Base-by-base conservation (phyloP, 768 basidiomycete genomes). In the Multifurca ochricompacta region DNA sequence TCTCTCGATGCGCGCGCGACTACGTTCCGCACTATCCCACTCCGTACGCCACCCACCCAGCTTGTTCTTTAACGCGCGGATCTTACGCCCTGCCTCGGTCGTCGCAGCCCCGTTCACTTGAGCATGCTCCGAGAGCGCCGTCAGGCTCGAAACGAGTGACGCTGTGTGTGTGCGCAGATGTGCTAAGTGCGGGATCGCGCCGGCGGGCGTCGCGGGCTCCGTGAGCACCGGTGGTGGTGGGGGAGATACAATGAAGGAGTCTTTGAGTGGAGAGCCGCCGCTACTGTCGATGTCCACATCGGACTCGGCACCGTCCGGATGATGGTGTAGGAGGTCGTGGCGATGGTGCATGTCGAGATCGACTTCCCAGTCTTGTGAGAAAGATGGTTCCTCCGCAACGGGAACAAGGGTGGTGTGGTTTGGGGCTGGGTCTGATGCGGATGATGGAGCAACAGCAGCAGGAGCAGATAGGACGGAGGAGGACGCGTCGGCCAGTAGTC, bases 91-190 rank as follows among this genome's bases (percentile, higher is more conserved):
- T 0, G 90, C 85, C 53, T 94, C 91, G 1, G 89, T 82, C 9
- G 87, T 85, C 4, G 84, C 85, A 1, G 87, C 91, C 9, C 84
- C 82, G 63, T 91, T 90, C 46, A 91, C 88, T 66, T 94, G 91
- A 13, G 89, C 86, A 55, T 91, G 87, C 63, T 94, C 91, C 23
- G 86, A 89, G 59, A 92, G 80, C 31, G 82, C 79, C 2, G 82
- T 77, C 41, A 94, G 77, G 11, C 88, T 85, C 21, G 82, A 71
- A 42, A 86, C 81, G 48, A 92, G 78, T 8, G 87, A 85, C 8
- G 81, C 67, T 0, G 91, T 93, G 65, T 82, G 77, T 21, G 81
- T 77, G 39, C 90, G 84, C 53, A 92, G 73, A 59, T 86, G 77
- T 3, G 79, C 73, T 45, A 93, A 74, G 53, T 87, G 83, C 2